A percentile compares a stretch with the other conserved stretches of the same genome.
These are phyloP conservation scores for Amaranthus tricolor DNA, from an alignment of 179 eudicot species.

Conservation along the genomic window DNA sequence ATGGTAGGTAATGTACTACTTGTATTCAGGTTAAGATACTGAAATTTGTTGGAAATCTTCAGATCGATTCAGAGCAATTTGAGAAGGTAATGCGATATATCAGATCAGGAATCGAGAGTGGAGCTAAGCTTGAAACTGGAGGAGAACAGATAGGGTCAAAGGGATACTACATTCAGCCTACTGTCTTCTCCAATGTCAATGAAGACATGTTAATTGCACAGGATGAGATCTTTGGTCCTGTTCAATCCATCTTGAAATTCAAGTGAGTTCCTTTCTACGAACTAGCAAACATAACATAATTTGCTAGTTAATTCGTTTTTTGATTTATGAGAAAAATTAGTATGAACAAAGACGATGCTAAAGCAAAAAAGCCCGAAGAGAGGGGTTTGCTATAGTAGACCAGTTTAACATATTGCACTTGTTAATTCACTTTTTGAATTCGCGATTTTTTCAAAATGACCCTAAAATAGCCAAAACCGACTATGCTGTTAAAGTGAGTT, in stretches of 20 bases:
- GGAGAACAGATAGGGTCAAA: conserved; percentile 62
- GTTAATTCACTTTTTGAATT: neutral
- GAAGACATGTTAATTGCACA: conserved; percentile 64
- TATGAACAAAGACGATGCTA: no score
- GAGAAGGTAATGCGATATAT: conserved; percentile 64
- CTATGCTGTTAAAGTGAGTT: no score
- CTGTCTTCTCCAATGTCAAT: conserved; percentile 67
- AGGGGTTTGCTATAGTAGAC: no score
- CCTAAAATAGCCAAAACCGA: no score
- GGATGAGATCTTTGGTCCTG: conserved; percentile 79
- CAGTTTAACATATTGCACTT: no score
- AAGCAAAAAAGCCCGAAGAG: no score
- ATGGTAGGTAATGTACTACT: no score
- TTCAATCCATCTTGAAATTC: conserved; percentile 68
- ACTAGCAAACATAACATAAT: neutral
- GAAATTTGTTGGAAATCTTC: conserved; percentile 9
- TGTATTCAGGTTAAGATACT: neutral
- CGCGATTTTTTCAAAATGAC: neutral
- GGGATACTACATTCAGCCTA: conserved; percentile 69
- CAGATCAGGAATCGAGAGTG: conserved; percentile 51
- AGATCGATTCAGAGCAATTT: conserved; percentile 66
- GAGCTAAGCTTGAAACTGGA: conserved; percentile 72
- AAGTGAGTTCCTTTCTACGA: conserved; percentile 32
- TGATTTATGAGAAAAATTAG: no score
- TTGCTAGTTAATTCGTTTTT: no score